phyloP scores from a whole-genome alignment of 1,284 basidiomycete species.

The Cryptococcus maquisensis region DNA sequence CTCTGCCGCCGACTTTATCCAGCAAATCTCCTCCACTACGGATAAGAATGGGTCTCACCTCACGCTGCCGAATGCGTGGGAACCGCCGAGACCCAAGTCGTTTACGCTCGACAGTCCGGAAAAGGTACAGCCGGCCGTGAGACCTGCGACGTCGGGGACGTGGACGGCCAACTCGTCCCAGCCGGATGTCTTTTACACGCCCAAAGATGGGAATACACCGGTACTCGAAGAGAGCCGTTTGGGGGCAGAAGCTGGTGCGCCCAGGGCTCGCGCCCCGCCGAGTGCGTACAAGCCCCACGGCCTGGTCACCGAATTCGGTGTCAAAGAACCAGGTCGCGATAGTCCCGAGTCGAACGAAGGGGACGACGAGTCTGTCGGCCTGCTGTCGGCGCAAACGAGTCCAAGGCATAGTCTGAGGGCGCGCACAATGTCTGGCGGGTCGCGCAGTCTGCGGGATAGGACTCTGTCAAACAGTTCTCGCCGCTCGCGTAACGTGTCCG shows the following conservation, averaged over 20 bases:
- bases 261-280: neutral
- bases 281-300: slow-evolving; percentile 4
- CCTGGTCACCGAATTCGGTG: slow-evolving; percentile 11
- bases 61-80: neutral
- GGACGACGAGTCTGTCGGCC: slow-evolving; percentile 9
- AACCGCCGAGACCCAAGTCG: slow-evolving; percentile 9
- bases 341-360: slow-evolving; percentile 5
- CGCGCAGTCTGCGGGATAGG: neutral
- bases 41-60: neutral
- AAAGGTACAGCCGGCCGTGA: too few species aligned
- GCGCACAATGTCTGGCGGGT: too few species aligned
- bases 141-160: slow-evolving; percentile 1
- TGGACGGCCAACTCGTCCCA: slow-evolving; percentile 6
- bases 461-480: slow-evolving; percentile 4
- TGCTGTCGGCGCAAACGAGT: slow-evolving; percentile 3
- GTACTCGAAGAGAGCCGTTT: slow-evolving; percentile 3
- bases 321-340: neutral
- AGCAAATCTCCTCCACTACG: slow-evolving; percentile 1
- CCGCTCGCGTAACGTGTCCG: neutral
- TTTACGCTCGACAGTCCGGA: neutral
- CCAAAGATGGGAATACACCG: slow-evolving; percentile 10
- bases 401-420: neutral
- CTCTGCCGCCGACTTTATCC: slow-evolving; percentile 2
- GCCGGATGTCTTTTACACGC: slow-evolving; percentile 16
- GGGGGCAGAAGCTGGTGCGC: neutral